Evolutionary conservation across 2,329 filamentous ascomycete species (phyloP).

Genomic region (Aspergillus quadricinctus): DNA sequence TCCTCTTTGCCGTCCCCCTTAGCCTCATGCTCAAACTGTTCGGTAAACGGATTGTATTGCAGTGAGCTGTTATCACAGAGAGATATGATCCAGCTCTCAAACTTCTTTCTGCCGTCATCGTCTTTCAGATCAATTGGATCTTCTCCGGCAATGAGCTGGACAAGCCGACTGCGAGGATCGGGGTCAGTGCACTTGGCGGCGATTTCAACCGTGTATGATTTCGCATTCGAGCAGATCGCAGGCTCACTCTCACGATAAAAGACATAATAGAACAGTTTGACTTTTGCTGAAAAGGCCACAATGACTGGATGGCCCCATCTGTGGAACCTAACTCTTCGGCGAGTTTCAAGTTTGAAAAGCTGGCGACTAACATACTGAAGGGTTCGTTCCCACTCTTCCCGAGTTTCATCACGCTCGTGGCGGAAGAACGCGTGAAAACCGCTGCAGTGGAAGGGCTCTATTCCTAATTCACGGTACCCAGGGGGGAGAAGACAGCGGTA

Average conservation of each 20-base stretch:
- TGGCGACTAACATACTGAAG: conserved; percentile 3
- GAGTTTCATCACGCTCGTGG: conserved; percentile 5
- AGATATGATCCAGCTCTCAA: conserved; percentile 9
- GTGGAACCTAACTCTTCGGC: neutral
- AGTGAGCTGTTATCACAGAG: conserved; percentile 1
- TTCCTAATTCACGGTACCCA: conserved; percentile 8
- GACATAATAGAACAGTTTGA: conserved; percentile 16
- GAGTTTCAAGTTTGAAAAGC: conserved; percentile 1
- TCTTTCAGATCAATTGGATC: conserved; percentile 8
- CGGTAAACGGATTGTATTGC: conserved; percentile 10
- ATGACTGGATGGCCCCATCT: conserved; percentile 7
- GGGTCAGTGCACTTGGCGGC: conserved; percentile 7
- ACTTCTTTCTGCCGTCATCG: neutral
- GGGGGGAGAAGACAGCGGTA: conserved; percentile 11
- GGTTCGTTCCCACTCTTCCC: conserved; percentile 11
- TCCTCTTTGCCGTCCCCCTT: neutral
- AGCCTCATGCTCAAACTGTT: neutral
- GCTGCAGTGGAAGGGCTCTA: conserved; percentile 4
- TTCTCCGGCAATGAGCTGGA: conserved; percentile 9
- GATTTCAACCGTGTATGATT: conserved; percentile 1
- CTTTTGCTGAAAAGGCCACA: conserved; percentile 10
- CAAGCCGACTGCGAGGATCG: conserved; percentile 8
- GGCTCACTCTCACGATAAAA: neutral
- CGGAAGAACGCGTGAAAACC: conserved; percentile 9
- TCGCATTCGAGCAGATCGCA: neutral